Conservation (phyloP, 1,284 basidiomycete species). For the Melampsora larici-populina region DNA sequence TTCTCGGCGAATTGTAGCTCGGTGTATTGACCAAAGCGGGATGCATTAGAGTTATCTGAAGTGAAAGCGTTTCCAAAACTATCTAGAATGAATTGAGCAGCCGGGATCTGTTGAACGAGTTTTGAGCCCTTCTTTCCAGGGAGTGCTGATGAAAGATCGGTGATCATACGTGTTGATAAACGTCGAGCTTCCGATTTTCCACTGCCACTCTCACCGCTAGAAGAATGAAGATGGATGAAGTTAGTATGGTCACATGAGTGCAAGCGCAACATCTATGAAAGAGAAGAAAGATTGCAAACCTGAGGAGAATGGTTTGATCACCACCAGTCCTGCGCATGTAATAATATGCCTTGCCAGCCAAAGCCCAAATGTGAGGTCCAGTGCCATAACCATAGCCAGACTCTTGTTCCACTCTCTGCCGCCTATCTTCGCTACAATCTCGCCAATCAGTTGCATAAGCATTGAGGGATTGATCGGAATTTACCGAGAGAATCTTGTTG, state of each 20-base stretch:
- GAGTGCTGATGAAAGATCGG: slow-evolving; percentile 79
- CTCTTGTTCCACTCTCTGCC: slow-evolving; percentile 54
- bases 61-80: slow-evolving; percentile 71
- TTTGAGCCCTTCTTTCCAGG: slow-evolving; percentile 93
- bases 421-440: slow-evolving; percentile 57
- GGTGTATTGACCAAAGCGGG: slow-evolving; percentile 55
- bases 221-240: neutral
- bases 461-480: slow-evolving; percentile 73
- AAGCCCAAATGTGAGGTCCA: slow-evolving; percentile 76
- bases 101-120: slow-evolving; percentile 76
- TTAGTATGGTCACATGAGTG: neutral
- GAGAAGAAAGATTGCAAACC: slow-evolving; percentile 59
- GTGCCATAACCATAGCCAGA: slow-evolving; percentile 42
- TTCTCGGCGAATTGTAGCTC: slow-evolving; percentile 57
- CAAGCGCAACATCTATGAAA: neutral
- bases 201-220: slow-evolving; percentile 82
- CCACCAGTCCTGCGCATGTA: slow-evolving; percentile 91
- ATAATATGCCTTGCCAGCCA: slow-evolving; percentile 87
- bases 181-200: slow-evolving; percentile 89
- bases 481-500: slow-evolving; percentile 75
- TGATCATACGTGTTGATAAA: slow-evolving; percentile 81
- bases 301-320: slow-evolving; percentile 83
- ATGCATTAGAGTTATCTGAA: slow-evolving; percentile 54
- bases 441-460: slow-evolving; percentile 76
- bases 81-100: slow-evolving; percentile 91